These are phyloP conservation scores for Chaetomium sp. DNA, from an alignment of 2,329 filamentous ascomycete genomes.

Conservation along the genomic window DNA sequence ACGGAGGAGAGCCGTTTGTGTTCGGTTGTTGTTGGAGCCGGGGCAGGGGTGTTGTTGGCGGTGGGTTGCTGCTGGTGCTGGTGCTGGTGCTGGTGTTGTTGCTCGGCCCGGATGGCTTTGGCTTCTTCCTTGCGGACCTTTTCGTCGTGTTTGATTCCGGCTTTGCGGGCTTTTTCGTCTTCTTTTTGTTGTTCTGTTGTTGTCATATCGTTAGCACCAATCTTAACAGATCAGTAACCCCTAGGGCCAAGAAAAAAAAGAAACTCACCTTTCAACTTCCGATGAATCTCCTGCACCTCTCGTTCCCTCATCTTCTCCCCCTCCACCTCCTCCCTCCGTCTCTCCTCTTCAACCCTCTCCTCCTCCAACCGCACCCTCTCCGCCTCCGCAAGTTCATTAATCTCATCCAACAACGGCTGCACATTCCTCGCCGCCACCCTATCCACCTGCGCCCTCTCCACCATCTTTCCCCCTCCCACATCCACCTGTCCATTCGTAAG, in stretches of 20 bases:
- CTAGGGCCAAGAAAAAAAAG: no score
- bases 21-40: background rate
- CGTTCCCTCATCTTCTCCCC: slow-evolving; percentile 43
- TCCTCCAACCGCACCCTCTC: slow-evolving; percentile 65
- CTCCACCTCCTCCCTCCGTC: slow-evolving; percentile 31
- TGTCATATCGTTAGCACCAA: no score
- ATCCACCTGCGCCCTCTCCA: slow-evolving; percentile 72
- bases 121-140: slow-evolving; percentile 40
- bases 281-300: slow-evolving; percentile 48
- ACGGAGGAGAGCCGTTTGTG: slow-evolving; percentile 2
- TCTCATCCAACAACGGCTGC: slow-evolving; percentile 79
- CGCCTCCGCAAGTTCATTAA: slow-evolving; percentile 42
- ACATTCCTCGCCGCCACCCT: slow-evolving; percentile 70
- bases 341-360: slow-evolving; percentile 60
- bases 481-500: slow-evolving; percentile 49
- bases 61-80: slow-evolving; percentile 37
- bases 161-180: slow-evolving; percentile 35
- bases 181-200: slow-evolving; percentile 39
- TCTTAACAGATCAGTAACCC: no score
- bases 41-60: background rate
- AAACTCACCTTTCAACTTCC: slow-evolving; percentile 53
- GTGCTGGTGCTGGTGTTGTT: slow-evolving; percentile 40
- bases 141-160: slow-evolving; percentile 47
- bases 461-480: slow-evolving; percentile 73
- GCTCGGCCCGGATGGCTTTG: slow-evolving; percentile 41